Base-by-base conservation (phyloP, 345 rosid genomes). In the Moricandia arvensis region DNA sequence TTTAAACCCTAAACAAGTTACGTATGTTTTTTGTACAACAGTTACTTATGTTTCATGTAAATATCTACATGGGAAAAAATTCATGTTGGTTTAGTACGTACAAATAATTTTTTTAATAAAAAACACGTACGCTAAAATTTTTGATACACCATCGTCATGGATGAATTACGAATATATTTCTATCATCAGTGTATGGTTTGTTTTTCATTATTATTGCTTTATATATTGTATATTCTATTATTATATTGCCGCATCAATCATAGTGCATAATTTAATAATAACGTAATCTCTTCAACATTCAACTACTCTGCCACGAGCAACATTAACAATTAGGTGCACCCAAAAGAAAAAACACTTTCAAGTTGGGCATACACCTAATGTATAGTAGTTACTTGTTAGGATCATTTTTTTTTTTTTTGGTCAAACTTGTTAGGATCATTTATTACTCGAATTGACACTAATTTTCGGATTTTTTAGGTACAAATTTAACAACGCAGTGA, bases 301-400 rank as follows among this genome's bases (percentile, higher is more conserved):
- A 76, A 76, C 80, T 41, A 69, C 80, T 70, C 7, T 2, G 5
- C 35, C 38, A n/a, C 43, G 69, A 54, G 34, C 41, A 63, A 63
- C 37, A 54, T 62, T 37, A 63, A 61, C 69, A 45, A 13, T 45
- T 45, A 2, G 53, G 53, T 45, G 53, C 53, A 45, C 13, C 16
- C 24, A 61, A 29, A 29, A 4, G 24, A 21, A 29, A 29, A 29
- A 29, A 29, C 31, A 29, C 31, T 29, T 29, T 1, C 31, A 29
- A 29, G 31, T 29, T 29, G 3, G 31, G 31, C 31, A 29, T 1
- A 29, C 31, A 29, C 5, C 31, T 29, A 29, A 29, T 2, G 3
- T 29, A 29, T 29, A 29, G 1, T 29, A 35, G 11, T 35, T 35
- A 35, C 41, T 35, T 35, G 41, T 8, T 35, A 35, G 41, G 7